These are phyloP conservation scores for Rhododendron kiyosumense DNA, from an alignment of 148 eudicot genomes.

Conservation along the genomic window DNA sequence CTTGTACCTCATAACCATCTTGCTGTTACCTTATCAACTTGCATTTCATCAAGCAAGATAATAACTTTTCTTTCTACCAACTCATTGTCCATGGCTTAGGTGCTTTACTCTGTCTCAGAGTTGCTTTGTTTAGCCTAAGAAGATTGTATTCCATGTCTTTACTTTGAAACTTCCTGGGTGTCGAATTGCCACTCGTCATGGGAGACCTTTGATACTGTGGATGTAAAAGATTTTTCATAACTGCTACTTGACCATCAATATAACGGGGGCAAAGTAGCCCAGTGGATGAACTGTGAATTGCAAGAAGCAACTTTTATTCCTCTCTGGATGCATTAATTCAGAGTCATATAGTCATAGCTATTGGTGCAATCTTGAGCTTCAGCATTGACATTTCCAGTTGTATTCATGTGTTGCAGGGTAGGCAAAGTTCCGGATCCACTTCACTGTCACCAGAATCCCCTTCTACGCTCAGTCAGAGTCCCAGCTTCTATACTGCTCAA, in stretches of 20 bases:
- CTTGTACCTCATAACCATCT: background rate
- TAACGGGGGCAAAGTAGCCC: background rate
- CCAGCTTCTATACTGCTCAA: slow-evolving; percentile 41
- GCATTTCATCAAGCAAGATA: background rate
- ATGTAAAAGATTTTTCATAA: background rate
- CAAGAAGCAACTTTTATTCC: background rate
- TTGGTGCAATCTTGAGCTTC: slow-evolving; percentile 9
- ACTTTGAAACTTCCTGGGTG: background rate
- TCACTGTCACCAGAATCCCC: slow-evolving; percentile 50
- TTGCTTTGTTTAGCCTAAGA: background rate
- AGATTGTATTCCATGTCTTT: background rate
- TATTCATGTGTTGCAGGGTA: slow-evolving; percentile 45
- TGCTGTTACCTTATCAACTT: background rate
- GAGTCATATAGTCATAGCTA: background rate
- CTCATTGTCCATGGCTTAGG: background rate
- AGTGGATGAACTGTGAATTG: background rate
- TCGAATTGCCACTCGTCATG: background rate
- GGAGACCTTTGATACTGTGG: background rate
- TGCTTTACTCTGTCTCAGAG: background rate
- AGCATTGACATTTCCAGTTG: slow-evolving; percentile 6
- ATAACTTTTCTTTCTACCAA: background rate
- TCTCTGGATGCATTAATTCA: background rate
- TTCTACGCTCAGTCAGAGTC: slow-evolving; percentile 46
- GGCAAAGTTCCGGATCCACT: slow-evolving; percentile 35
- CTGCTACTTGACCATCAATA: background rate